Evolutionary conservation across 208 protist species (phyloP).

Genomic region (Leishmania amazonensis): DNA sequence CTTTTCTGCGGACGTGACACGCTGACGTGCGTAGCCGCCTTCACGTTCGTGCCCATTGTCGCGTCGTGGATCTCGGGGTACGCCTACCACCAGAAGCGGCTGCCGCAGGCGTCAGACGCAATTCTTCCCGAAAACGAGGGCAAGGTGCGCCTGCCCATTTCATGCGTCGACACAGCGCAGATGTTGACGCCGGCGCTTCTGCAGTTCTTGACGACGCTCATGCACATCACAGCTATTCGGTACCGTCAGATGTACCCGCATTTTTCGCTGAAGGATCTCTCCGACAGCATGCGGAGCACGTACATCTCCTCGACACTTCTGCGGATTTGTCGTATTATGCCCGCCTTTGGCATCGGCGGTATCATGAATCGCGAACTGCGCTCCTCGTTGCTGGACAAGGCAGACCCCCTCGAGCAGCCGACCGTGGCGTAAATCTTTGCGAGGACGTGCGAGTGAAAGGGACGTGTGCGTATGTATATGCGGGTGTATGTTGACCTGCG

Average conservation of each 20-base stretch:
- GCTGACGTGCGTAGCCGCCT: constrained; percentile 79
- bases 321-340: constrained; percentile 84
- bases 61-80: constrained; percentile 61
- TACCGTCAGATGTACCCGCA: constrained; percentile 89
- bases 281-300: constrained; percentile 60
- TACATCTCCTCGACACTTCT: constrained; percentile 76
- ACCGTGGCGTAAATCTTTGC: constrained; percentile 5
- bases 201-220: constrained; percentile 80
- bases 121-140: constrained; percentile 57
- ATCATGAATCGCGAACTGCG: constrained; percentile 86
- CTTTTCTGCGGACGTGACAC: constrained; percentile 82
- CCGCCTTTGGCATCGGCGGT: constrained; percentile 81
- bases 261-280: constrained; percentile 62
- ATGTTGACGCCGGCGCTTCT: constrained; percentile 73
- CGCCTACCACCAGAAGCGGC: constrained; percentile 60
- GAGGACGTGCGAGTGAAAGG: not conserved
- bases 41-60: constrained; percentile 81
- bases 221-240: constrained; percentile 88
- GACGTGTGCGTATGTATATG: not conserved
- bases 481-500: not conserved
- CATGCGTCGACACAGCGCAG: constrained; percentile 68
- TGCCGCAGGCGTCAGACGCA: constrained; percentile 34
- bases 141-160: constrained; percentile 61
- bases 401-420: constrained; percentile 35
- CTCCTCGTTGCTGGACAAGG: constrained; percentile 66